A percentile compares a stretch with the other conserved stretches of the same genome.
phyloP scores from a whole-genome alignment of 495 filamentous ascomycete species.

The Xylaria curta region DNA sequence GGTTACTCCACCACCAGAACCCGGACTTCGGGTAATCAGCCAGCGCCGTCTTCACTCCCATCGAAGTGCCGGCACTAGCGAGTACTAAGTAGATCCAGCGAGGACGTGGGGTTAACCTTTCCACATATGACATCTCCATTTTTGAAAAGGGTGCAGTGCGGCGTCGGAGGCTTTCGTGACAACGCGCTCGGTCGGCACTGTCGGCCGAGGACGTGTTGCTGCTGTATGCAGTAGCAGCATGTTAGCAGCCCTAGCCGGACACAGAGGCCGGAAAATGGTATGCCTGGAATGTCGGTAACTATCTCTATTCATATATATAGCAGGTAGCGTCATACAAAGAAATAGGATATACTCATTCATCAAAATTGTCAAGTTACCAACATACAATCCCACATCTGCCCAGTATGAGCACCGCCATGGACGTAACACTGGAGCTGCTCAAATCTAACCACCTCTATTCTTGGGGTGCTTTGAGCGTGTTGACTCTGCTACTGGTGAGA shows the following conservation, averaged over 20 bases:
- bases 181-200: neutral
- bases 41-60: neutral
- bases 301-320: neutral
- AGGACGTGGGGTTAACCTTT: neutral
- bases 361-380: neutral
- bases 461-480: slow-evolving; percentile 14
- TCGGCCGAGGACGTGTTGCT: slow-evolving; percentile 1
- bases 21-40: slow-evolving; percentile 2
- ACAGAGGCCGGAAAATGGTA: neutral
- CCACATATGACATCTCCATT: slow-evolving; percentile 2
- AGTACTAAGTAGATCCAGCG: neutral
- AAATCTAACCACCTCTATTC: slow-evolving; percentile 14
- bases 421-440: neutral
- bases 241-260: neutral
- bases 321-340: too few relatives aligned
- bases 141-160: neutral
- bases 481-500: slow-evolving; percentile 6
- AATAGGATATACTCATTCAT: neutral
- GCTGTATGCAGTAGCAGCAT: neutral
- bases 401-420: neutral
- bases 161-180: neutral
- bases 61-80: neutral
- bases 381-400: neutral
- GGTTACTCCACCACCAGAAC: neutral
- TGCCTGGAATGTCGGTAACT: neutral